Evolutionary conservation across 371 early-diverging fungal genomes (phyloP).

Genomic region (Mucor irregularis): DNA sequence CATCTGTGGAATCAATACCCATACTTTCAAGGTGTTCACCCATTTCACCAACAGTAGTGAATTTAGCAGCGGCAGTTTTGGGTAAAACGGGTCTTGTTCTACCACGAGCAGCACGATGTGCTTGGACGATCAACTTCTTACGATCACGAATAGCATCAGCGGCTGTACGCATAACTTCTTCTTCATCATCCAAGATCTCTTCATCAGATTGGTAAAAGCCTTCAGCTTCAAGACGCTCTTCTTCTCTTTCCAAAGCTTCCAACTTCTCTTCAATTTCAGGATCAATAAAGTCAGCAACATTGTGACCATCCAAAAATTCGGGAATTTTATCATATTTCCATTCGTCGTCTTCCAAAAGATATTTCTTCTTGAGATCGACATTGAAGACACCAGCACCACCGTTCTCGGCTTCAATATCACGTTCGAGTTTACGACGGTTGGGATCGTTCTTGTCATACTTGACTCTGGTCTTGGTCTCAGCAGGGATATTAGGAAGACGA

Average conservation of each 20-base stretch:
- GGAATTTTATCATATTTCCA: slow-evolving; percentile 99
- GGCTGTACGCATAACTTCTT: slow-evolving; percentile 71
- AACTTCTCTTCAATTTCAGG: slow-evolving; percentile 95
- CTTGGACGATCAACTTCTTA: slow-evolving; percentile 79
- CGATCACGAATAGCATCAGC: slow-evolving; percentile 84
- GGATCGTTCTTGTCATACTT: slow-evolving; percentile 84
- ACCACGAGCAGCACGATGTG: slow-evolving; percentile 69
- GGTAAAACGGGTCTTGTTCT: slow-evolving; percentile 70
- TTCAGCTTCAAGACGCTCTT: slow-evolving; percentile 88
- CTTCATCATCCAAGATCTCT: slow-evolving; percentile 72
- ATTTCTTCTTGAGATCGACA: slow-evolving; percentile 89
- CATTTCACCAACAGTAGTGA: slow-evolving; percentile 55
- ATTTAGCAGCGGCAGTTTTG: slow-evolving; percentile 47
- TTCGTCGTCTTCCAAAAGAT: slow-evolving; percentile 81
- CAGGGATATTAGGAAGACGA: slow-evolving; percentile 90
- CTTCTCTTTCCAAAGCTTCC: slow-evolving; percentile 95
- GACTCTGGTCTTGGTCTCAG: slow-evolving; percentile 62
- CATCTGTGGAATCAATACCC: slow-evolving; percentile 59
- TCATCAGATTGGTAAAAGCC: slow-evolving; percentile 90
- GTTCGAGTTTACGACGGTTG: slow-evolving; percentile 79
- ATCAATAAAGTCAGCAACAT: slow-evolving; percentile 99
- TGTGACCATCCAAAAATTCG: slow-evolving; percentile 99
- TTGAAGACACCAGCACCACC: slow-evolving; percentile 97
- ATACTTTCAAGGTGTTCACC: slow-evolving; percentile 58
- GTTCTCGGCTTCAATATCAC: slow-evolving; percentile 84